Base-by-base conservation (phyloP, 1,284 basidiomycete species). In the Anthracocystis walkeri region DNA sequence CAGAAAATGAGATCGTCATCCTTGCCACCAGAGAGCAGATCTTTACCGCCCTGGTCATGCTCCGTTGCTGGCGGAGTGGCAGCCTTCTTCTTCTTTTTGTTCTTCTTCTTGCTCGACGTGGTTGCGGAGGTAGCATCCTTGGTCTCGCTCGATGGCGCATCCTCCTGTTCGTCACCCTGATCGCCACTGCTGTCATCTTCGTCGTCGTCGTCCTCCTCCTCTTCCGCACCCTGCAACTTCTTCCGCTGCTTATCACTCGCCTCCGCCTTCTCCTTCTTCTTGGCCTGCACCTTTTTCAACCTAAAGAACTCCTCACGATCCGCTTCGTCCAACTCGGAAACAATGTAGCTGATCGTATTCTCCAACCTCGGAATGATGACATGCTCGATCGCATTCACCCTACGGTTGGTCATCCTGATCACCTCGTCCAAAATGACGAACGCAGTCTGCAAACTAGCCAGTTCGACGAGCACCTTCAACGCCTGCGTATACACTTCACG, bases 381-480 rank as follows among this genome's bases (percentile, higher is more conserved):
- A 85, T 99, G 94, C 85, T 99, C 97, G 81, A 99, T 97, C 4
- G 97, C 97, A 82, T 99, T 99, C 35, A 99, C 97, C 75, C 97
- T 91, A 49, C 97, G 92, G 86, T 98, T 99, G 29, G 97, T 99
- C 48, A 96, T 94, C 58, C 94, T 91, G 84, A 99, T 99, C 68
- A 99, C 97, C 87, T 99, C 97, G 86, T 99, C 97, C 27, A 99
- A 90, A 78, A 99, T 98, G 60, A 93, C 96, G 88, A 99, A 99
- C 6, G 97, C 97, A 0, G 97, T 98, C 88, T 83, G 78, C 35
- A 99, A 88, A 44, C 95, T 97, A 2, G 97, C 97, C 46, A 99
- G 90, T 85, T 99, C 97, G 33, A 99, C 96, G 18, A 99, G 89
- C 2, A 95, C 97, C 85, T 96, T 94, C 25, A 99, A 91, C 0